phyloP scores from a whole-genome alignment of 306 rosid genomes.

The Morella rubra region DNA sequence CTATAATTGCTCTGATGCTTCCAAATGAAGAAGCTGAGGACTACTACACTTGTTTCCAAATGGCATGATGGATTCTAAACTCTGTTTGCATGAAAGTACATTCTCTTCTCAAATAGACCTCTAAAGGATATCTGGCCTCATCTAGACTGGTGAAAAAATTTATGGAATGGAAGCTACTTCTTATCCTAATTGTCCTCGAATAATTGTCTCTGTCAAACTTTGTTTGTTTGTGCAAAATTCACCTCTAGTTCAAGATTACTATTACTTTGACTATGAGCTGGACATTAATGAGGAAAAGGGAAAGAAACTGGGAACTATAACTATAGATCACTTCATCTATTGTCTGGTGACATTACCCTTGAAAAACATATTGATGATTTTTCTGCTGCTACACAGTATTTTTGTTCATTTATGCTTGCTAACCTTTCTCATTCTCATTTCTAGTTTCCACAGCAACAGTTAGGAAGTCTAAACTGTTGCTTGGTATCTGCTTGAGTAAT shows the following conservation, averaged over 20 bases:
- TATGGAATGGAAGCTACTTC: neutral
- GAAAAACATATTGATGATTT: neutral
- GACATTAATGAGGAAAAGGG: neutral
- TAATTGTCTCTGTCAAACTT: neutral
- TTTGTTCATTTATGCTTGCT: neutral
- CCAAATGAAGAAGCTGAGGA: neutral
- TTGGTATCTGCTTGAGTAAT: conserved; percentile 1
- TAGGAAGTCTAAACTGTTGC: neutral
- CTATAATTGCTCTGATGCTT: neutral
- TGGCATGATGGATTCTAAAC: neutral
- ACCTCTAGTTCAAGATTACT: neutral
- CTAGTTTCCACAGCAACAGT: neutral
- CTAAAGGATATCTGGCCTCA: neutral
- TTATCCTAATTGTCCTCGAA: conserved; percentile 7
- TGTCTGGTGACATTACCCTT: neutral
- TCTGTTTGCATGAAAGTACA: neutral
- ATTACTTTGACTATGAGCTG: neutral
- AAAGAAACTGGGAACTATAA: neutral
- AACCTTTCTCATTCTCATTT: neutral
- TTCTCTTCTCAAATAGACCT: neutral
- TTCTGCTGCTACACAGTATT: neutral
- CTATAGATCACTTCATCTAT: neutral
- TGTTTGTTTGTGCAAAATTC: neutral
- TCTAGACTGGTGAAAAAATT: neutral
- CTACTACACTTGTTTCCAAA: neutral